Percentiles rank a stretch among this genome's conserved stretches.
Evolutionary conservation across 108 stramenopile species (phyloP).

Genomic region (Nitzschia inconspicua): DNA sequence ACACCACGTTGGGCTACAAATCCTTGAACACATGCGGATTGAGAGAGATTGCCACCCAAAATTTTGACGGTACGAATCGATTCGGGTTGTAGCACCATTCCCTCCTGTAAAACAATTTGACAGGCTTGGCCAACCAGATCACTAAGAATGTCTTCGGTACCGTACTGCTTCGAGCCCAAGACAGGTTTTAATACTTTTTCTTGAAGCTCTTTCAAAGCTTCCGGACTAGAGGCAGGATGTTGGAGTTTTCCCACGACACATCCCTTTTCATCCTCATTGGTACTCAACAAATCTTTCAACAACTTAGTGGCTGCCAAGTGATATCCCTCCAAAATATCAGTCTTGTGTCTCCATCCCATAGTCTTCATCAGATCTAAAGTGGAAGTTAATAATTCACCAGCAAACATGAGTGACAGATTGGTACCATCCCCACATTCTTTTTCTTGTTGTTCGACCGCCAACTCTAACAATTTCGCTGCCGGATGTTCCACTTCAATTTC

Average conservation of each 20-base stretch:
- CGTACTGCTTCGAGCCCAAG: constrained; percentile 90
- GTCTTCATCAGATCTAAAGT: constrained; percentile 88
- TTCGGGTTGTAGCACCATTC: constrained; percentile 73
- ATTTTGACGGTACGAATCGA: constrained; percentile 95
- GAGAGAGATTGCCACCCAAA: constrained; percentile 80
- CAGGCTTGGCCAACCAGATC: constrained; percentile 93
- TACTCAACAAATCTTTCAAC: constrained; percentile 63
- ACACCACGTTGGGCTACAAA: constrained; percentile 89
- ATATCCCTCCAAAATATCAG: constrained; percentile 93
- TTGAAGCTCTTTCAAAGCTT: constrained; percentile 20
- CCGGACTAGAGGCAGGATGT: constrained; percentile 41
- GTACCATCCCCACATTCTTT: constrained; percentile 95
- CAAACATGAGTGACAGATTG: constrained; percentile 91
- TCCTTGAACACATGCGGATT: constrained; percentile 87
- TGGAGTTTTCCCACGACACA: constrained; percentile 23
- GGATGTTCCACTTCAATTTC: constrained; percentile 98
- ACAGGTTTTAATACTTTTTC: constrained; percentile 73
- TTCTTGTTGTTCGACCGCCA: constrained; percentile 94
- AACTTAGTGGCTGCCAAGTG: constrained; percentile 68
- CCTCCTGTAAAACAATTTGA: constrained; percentile 68
- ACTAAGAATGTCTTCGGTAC: constrained; percentile 77
- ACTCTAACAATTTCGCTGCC: constrained; percentile 93
- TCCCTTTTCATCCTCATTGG: constrained; percentile 35
- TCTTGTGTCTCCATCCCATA: constrained; percentile 79
- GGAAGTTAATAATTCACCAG: constrained; percentile 86